Percentiles rank a stretch among this genome's conserved stretches.
These are phyloP conservation scores for Helenozyma rhizophorensis DNA, from an alignment of 805 yeast genomes.

Conservation along the genomic window DNA sequence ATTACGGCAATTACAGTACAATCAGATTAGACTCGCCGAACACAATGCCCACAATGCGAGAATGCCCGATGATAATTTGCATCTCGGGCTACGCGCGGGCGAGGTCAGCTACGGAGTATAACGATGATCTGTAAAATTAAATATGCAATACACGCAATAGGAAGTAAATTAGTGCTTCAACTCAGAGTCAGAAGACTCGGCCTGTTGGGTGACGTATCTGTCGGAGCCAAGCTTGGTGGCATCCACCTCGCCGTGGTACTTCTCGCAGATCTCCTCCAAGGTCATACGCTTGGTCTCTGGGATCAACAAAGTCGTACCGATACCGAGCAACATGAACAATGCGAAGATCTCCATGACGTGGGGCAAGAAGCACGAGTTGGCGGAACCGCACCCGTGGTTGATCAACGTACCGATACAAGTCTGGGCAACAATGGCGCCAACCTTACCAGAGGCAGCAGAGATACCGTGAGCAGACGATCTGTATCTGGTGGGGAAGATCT, in stretches of 20 bases:
- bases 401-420: slow-evolving; percentile 81
- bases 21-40: too few relatives aligned
- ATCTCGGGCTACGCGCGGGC: too few relatives aligned
- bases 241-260: slow-evolving; percentile 74
- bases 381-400: slow-evolving; percentile 69
- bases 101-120: too few relatives aligned
- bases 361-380: slow-evolving; percentile 69
- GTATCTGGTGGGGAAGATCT: slow-evolving; percentile 89
- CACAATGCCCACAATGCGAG: too few relatives aligned
- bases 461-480: slow-evolving; percentile 95
- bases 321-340: slow-evolving; percentile 82
- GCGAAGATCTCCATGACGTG: slow-evolving; percentile 95
- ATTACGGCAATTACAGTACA: too few relatives aligned
- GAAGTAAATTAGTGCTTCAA: slow-evolving; percentile 17
- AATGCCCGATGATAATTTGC: too few relatives aligned
- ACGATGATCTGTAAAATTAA: too few relatives aligned
- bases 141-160: neutral
- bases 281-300: slow-evolving; percentile 94
- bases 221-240: slow-evolving; percentile 37
- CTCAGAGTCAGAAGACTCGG: slow-evolving; percentile 35
- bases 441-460: slow-evolving; percentile 88
- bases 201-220: slow-evolving; percentile 31
- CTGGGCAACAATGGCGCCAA: slow-evolving; percentile 92
- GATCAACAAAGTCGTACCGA: slow-evolving; percentile 57
- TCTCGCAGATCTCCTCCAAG: slow-evolving; percentile 77